Percentiles rank a stretch among this genome's conserved stretches.
These are phyloP conservation scores for Didymella glomerata DNA, from an alignment of 2,329 filamentous ascomycete species.

Conservation along the genomic window DNA sequence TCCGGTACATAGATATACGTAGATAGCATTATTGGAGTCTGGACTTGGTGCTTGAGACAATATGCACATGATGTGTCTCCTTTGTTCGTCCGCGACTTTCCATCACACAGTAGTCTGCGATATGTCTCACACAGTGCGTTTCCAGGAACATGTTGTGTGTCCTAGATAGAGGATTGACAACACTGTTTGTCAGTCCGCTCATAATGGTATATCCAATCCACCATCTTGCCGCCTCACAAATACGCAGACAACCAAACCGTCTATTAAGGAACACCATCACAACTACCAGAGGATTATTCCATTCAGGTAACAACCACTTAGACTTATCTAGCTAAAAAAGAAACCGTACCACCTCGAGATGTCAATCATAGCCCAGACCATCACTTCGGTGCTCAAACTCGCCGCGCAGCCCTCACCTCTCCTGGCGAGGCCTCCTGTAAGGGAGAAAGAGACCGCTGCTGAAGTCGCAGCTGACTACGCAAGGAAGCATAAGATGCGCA, in stretches of 20 bases:
- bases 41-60: neutral
- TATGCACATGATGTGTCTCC: neutral
- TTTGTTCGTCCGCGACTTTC: neutral
- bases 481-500: neutral
- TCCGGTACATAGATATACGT: neutral
- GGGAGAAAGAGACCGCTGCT: neutral
- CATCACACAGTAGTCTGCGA: neutral
- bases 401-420: neutral
- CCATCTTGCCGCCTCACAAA: neutral
- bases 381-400: neutral
- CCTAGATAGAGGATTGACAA: neutral
- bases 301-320: neutral
- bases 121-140: neutral
- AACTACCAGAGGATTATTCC: neutral
- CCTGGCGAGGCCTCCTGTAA: neutral
- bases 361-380: neutral
- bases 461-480: slow-evolving; percentile 1
- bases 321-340: neutral
- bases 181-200: neutral
- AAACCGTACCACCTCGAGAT: neutral
- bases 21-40: neutral
- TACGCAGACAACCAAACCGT: neutral
- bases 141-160: neutral
- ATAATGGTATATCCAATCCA: neutral
- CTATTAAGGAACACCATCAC: neutral